These are phyloP conservation scores for Chytriomyces sp. DNA, from an alignment of 192 early-diverging fungal species.

Conservation along the genomic window DNA sequence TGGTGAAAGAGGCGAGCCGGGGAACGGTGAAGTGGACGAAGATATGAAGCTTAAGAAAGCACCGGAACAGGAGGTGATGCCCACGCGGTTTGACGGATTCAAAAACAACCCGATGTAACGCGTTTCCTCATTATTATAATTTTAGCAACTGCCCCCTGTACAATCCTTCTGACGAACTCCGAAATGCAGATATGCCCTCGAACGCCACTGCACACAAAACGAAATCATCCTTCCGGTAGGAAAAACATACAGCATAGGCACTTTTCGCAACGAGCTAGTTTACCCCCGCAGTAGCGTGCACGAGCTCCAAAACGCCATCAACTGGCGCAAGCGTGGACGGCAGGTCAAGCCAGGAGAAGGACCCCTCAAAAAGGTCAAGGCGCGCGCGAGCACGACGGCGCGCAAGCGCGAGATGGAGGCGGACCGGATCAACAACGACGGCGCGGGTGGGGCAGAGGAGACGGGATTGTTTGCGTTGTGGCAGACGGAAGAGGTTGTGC, in stretches of 20 bases:
- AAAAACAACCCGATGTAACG: constrained; percentile 77
- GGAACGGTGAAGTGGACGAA: constrained; percentile 47
- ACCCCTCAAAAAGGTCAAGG: constrained; percentile 52
- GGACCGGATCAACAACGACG: constrained; percentile 26
- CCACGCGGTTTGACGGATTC: constrained; percentile 75
- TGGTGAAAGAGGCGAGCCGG: constrained; percentile 23
- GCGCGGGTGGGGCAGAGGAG: constrained; percentile 22
- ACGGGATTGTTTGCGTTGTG: constrained; percentile 77
- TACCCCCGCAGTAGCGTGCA: constrained; percentile 78
- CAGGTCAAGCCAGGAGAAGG: constrained; percentile 45
- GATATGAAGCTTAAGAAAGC: constrained; percentile 48
- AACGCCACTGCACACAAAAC: constrained; percentile 79
- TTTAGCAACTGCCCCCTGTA: background rate
- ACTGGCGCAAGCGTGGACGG: constrained; percentile 68
- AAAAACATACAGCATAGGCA: constrained; percentile 67
- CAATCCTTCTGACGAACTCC: background rate
- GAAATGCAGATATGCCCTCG: constrained; percentile 72
- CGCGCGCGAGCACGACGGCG: constrained; percentile 47
- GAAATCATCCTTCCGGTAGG: constrained; percentile 73
- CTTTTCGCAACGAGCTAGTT: constrained; percentile 73
- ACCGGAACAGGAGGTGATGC: constrained; percentile 67
- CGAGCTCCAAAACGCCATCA: constrained; percentile 57
- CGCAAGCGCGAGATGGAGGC: constrained; percentile 47
- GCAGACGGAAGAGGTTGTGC: constrained; percentile 76
- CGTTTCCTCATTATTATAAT: background rate